Base-by-base conservation (phyloP, 2,329 filamentous ascomycete species). In the Diaporthe citrichinensis region DNA sequence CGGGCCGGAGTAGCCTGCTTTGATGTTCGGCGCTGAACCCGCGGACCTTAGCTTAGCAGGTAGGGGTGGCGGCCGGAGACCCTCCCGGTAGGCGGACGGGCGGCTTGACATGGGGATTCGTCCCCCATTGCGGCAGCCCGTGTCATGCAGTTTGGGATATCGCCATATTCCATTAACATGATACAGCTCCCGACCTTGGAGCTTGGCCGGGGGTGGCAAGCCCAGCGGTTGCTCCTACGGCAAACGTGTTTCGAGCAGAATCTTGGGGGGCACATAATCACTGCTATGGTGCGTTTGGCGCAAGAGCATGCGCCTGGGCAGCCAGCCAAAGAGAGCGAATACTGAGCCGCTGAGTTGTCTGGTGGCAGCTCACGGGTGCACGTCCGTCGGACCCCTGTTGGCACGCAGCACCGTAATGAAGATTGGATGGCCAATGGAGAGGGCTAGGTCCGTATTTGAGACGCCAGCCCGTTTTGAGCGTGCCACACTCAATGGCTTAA, bases 381-480 rank as follows among this genome's bases (percentile, higher is more conserved):
- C 62, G 65, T 49, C 65, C 15, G 34, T 14, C 46, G n/a, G 46
- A 25, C 65, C 49, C 65, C 65, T 69, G 65, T 41, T 53, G 49
- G 31, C 31, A 36, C 36, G 49, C 65, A 69, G 65, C 65, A 41
- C 34, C 62, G 28, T 36, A 36, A 31, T 8, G 44, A 55, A 55
- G 34, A 41, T 41, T 39, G 49, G 65, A 55, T 55, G 65, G 65
- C 65, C 65, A 69, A 69, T 69, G 49, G 34, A 69, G 65, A 69
- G 65, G 31, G 31, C 65, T 53, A 69, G 65, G 65, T 69, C 49
- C 65, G 49, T 69, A 28, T 69, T 69, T 55, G 65, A 69, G 65
- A 69, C 65, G 65, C 65, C 65, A 69, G 65, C 65, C 65, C 65
- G 65, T 69, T 69, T 69, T 69, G 65, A 34, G 65, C 49, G 65